Percentiles rank a stretch among this genome's conserved stretches.
These are phyloP conservation scores for Zasmidium angulare DNA, from an alignment of 2,329 filamentous ascomycete genomes.

Conservation along the genomic window DNA sequence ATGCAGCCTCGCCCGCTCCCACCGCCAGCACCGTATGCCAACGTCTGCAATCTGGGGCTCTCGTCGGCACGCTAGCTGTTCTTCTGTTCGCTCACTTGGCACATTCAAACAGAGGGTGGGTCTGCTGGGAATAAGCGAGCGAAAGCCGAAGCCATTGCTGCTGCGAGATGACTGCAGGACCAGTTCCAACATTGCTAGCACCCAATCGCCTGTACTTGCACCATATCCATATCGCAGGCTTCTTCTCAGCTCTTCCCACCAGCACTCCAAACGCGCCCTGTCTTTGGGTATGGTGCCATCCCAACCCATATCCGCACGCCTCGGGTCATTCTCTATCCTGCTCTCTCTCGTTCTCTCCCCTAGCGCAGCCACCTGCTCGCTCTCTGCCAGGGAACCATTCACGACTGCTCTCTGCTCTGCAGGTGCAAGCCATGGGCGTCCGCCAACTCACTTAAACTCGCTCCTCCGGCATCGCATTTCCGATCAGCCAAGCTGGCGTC, in stretches of 20 bases:
- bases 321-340: neutral
- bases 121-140: slow-evolving; percentile 9
- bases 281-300: neutral
- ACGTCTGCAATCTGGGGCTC: slow-evolving; percentile 6
- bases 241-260: neutral
- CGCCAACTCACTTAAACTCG: slow-evolving; percentile 19
- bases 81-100: neutral
- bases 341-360: neutral
- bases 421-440: slow-evolving; percentile 12
- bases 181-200: neutral
- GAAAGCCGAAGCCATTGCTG: slow-evolving; percentile 12
- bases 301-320: neutral
- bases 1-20: neutral
- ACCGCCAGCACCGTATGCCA: neutral
- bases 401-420: slow-evolving; percentile 1
- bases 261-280: neutral
- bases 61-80: slow-evolving; percentile 6
- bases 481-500: slow-evolving; percentile 14
- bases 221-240: neutral
- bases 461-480: slow-evolving; percentile 21
- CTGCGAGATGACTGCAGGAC: no score
- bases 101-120: neutral
- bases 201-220: neutral
- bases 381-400: slow-evolving; percentile 8
- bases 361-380: slow-evolving; percentile 19